These are phyloP conservation scores for Cyphellophora attinorum DNA, from an alignment of 2,329 filamentous ascomycete genomes.

Conservation along the genomic window DNA sequence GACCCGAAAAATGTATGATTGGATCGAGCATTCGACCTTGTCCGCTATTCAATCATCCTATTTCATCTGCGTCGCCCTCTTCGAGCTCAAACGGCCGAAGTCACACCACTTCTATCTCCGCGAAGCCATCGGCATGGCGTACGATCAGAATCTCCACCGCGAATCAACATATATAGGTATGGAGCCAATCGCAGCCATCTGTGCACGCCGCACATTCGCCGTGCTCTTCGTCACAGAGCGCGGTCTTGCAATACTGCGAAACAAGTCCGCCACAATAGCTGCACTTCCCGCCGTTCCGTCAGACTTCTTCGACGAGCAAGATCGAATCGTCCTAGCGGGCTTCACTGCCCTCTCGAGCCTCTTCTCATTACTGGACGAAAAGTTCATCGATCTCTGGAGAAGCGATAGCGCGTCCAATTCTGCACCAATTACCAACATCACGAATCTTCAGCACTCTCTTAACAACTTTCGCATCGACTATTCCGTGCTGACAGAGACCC, in stretches of 20 bases:
- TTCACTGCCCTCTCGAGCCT: slow-evolving; percentile 16
- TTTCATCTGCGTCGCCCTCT: slow-evolving; percentile 16
- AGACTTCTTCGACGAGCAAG: slow-evolving; percentile 18
- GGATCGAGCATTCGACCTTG: slow-evolving; percentile 15
- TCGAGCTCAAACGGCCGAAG: slow-evolving; percentile 18
- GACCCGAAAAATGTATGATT: slow-evolving; percentile 13
- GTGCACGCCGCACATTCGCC: slow-evolving; percentile 17
- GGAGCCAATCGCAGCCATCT: slow-evolving; percentile 15
- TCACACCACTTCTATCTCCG: slow-evolving; percentile 18
- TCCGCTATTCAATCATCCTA: slow-evolving; percentile 17
- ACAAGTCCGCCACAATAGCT: slow-evolving; percentile 17
- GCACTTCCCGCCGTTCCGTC: slow-evolving; percentile 12
- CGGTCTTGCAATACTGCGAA: slow-evolving; percentile 18
- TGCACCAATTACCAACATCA: slow-evolving; percentile 15
- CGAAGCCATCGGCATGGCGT: slow-evolving; percentile 18
- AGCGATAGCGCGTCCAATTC: slow-evolving; percentile 7
- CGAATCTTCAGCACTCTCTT: slow-evolving; percentile 15
- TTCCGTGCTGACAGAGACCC: slow-evolving; percentile 47
- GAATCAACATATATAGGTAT: slow-evolving; percentile 14
- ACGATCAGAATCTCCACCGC: slow-evolving; percentile 15
- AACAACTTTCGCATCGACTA: slow-evolving; percentile 16
- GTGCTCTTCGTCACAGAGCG: slow-evolving; percentile 19
- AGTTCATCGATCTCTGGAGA: slow-evolving; percentile 17
- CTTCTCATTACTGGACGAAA: slow-evolving; percentile 19
- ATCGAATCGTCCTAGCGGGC: slow-evolving; percentile 16